Percentiles rank a stretch among this genome's conserved stretches.
Evolutionary conservation across 805 yeast species (phyloP).

Genomic region (Ogataea degrootiae): DNA sequence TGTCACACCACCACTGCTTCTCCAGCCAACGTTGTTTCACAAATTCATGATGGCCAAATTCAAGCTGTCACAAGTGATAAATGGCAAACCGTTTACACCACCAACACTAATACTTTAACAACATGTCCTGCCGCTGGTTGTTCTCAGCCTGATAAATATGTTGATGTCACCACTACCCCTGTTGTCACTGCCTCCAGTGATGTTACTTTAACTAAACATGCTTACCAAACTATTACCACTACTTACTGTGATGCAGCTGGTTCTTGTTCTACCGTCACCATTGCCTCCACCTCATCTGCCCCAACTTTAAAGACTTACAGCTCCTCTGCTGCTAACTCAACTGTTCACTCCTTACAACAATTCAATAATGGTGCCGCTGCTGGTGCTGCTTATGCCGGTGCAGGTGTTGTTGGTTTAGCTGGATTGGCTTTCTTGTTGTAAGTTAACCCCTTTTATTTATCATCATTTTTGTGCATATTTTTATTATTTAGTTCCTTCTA

Average conservation of each 20-base stretch:
- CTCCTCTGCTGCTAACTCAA: conserved; percentile 11
- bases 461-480: too few species aligned
- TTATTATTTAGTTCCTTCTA: too few species aligned
- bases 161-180: conserved; percentile 31
- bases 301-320: neutral
- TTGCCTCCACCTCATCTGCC: conserved; percentile 1
- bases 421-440: conserved; percentile 27
- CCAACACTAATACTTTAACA: conserved; percentile 10
- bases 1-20: conserved; percentile 7
- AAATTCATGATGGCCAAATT: neutral
- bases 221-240: conserved; percentile 20
- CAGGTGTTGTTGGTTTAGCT: conserved; percentile 26
- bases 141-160: conserved; percentile 14
- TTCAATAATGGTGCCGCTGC: conserved; percentile 1
- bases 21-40: neutral
- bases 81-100: neutral
- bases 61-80: neutral
- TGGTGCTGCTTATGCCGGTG: conserved; percentile 14
- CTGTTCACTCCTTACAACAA: neutral
- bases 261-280: conserved; percentile 5
- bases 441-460: neutral
- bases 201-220: conserved; percentile 33
- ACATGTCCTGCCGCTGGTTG: conserved; percentile 7
- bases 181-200: conserved; percentile 36
- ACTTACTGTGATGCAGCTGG: conserved; percentile 11